Base-by-base conservation (phyloP, 2,329 filamentous ascomycete genomes). In the Monilinia fructicola region DNA sequence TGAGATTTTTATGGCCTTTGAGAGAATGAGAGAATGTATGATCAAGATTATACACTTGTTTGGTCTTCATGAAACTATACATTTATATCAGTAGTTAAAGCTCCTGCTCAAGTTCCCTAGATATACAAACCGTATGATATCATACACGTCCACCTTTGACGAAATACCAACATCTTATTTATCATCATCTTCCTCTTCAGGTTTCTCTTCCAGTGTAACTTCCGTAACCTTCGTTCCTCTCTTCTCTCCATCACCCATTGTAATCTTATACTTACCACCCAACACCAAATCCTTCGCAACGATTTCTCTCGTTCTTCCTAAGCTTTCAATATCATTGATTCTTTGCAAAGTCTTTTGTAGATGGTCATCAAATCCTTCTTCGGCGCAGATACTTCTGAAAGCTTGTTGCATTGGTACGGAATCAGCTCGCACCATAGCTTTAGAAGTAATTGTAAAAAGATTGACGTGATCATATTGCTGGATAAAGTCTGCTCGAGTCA, bases 401-500 rank as follows among this genome's bases (percentile, higher is more conserved):
- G 95, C 95, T 59, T 88, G 87, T 78, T 96, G 92, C 95, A 99
- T 99, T 2, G 95, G 95, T 35, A 99, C 94, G 1, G 90, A 94
- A 77, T 96, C 94, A 1, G 95, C 95, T 56, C 95, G 88, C 10
- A 99, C 95, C 77, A 90, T 90, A 21, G 93, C 92, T 52, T 85
- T 84, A 67, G 89, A 92, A 68, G 96, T 94, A 74, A 99, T 98
- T 69, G 91, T 95, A 79, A 98, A 97, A 67, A 99, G 86, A 76
- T 98, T 98, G 68, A 95, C 86, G 70, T 95, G 91, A 79, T 99
- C 95, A 76, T 98, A 93, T 68, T 88, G 84, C 71, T 95, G 88
- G 74, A 98, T 93, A 77, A 98, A 99, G 78, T 99, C 95, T 67
- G 92, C 90, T 64, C 95, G 85, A 18, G 95, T 98, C 94, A 97